Conservation (phyloP, 345 rosid species). For the Pugionium dolabratum region DNA sequence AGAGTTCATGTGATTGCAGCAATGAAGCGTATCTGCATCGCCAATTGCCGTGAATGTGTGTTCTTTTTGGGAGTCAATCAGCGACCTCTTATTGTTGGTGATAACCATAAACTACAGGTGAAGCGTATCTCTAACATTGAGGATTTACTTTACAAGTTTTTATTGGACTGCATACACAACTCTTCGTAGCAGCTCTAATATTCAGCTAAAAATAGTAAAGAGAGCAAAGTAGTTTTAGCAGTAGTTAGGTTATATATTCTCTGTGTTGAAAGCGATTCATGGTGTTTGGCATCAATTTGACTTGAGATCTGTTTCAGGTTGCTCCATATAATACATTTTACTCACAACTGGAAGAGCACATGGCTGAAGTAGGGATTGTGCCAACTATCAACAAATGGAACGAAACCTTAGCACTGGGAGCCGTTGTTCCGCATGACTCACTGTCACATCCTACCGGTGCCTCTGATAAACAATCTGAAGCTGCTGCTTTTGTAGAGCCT, state of each 20-base stretch:
- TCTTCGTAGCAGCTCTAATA: constrained; percentile 1
- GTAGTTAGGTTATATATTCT: constrained; percentile 2
- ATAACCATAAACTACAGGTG: constrained; percentile 96
- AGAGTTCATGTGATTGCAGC: constrained; percentile 95
- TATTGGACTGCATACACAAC: constrained; percentile 2
- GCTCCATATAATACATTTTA: constrained; percentile 96
- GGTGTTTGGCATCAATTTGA: constrained; percentile 24
- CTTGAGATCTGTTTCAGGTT: constrained; percentile 53
- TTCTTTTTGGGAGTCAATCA: constrained; percentile 98
- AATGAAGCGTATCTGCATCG: constrained; percentile 87
- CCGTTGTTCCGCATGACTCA: constrained; percentile 87
- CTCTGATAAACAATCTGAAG: constrained; percentile 81
- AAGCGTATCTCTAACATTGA: constrained; percentile 26
- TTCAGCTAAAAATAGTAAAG: constrained; percentile 9
- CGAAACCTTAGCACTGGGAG: constrained; percentile 78
- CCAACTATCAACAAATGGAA: constrained; percentile 88
- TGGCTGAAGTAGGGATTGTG: constrained; percentile 76
- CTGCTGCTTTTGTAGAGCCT: constrained; percentile 73
- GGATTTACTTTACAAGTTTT: constrained; percentile 1
- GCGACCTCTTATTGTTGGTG: constrained; percentile 92
- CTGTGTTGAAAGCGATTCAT: constrained; percentile 10
- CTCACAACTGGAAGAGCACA: constrained; percentile 83
- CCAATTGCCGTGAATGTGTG: constrained; percentile 93
- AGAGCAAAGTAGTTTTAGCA: neutral
- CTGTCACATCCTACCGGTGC: constrained; percentile 91